These are phyloP conservation scores for Hypoxylon fuscum DNA, from an alignment of 495 filamentous ascomycete species.

Conservation along the genomic window DNA sequence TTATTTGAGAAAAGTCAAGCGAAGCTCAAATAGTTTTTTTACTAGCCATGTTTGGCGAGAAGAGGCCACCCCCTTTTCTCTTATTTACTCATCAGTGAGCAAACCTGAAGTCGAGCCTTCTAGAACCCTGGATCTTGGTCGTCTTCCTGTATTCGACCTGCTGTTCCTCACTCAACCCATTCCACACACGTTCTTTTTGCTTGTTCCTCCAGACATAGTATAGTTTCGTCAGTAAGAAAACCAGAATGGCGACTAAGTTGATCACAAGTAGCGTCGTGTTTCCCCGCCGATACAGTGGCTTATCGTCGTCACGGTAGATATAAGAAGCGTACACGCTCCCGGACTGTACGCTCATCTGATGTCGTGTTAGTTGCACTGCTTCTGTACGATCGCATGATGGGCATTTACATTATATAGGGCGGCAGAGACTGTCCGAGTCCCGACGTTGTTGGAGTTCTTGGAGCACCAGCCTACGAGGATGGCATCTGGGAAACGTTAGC, in stretches of 20 bases:
- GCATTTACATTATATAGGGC: conserved; percentile 65
- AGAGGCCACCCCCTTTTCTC: no score
- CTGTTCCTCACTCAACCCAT: conserved; percentile 51
- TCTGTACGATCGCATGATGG: not conserved
- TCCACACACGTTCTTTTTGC: conserved; percentile 50
- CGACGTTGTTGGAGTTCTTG: conserved; percentile 72
- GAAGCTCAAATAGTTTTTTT: no score
- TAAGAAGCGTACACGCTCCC: conserved; percentile 61
- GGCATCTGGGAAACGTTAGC: conserved; percentile 48
- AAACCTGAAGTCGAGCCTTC: conserved; percentile 59
- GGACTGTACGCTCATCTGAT: conserved; percentile 69
- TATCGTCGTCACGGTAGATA: conserved; percentile 68
- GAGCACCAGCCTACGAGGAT: conserved; percentile 72
- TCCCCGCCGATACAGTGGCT: conserved; percentile 70
- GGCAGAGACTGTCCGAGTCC: conserved; percentile 71
- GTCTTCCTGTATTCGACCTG: conserved; percentile 47
- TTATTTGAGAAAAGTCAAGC: no score
- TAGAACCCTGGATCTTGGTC: conserved; percentile 50
- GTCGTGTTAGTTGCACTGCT: conserved; percentile 32
- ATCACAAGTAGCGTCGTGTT: conserved; percentile 71
- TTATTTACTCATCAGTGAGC: conserved; percentile 40
- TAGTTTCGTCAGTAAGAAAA: conserved; percentile 51
- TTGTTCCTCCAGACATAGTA: conserved; percentile 58
- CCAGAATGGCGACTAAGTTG: conserved; percentile 42
- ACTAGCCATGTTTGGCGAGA: no score